Evolutionary conservation across 1,284 basidiomycete genomes (phyloP).

Genomic region (Bondarzewia mesenterica): DNA sequence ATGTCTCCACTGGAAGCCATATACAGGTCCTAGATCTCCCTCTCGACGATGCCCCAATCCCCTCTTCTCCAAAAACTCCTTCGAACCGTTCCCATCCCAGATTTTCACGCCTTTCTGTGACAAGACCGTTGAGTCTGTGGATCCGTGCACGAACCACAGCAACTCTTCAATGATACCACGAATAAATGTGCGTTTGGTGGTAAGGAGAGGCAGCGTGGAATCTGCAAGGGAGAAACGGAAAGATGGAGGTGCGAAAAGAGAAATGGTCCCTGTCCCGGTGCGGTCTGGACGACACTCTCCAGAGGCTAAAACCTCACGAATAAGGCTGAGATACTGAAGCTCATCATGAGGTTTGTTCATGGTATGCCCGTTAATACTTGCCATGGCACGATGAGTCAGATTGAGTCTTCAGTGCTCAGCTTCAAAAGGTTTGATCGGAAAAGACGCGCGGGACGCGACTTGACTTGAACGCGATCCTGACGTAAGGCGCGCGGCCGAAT

Average conservation of each 20-base stretch:
- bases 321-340: conserved; percentile 79
- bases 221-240: conserved; percentile 81
- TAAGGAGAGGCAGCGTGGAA: conserved; percentile 78
- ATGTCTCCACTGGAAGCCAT: conserved; percentile 98
- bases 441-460: no score
- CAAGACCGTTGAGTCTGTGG: conserved; percentile 76
- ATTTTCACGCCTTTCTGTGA: conserved; percentile 87
- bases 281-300: conserved; percentile 81
- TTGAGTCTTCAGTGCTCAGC: no score
- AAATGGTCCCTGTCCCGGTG: conserved; percentile 87
- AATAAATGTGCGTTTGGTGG: conserved; percentile 92
- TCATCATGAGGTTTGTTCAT: conserved; percentile 55
- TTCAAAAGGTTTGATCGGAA: no score
- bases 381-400: no score
- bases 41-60: conserved; percentile 81
- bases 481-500: no score
- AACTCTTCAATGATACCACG: conserved; percentile 93
- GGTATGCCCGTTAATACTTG: no score
- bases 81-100: conserved; percentile 95
- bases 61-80: conserved; percentile 79
- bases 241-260: conserved; percentile 83
- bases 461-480: no score
- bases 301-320: conserved; percentile 62
- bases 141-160: conserved; percentile 89
- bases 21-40: conserved; percentile 94